A percentile compares a stretch with the other conserved stretches of the same genome.
These are phyloP conservation scores for Tylopilus vinaceipallidus DNA, from an alignment of 768 basidiomycete species.

Conservation along the genomic window DNA sequence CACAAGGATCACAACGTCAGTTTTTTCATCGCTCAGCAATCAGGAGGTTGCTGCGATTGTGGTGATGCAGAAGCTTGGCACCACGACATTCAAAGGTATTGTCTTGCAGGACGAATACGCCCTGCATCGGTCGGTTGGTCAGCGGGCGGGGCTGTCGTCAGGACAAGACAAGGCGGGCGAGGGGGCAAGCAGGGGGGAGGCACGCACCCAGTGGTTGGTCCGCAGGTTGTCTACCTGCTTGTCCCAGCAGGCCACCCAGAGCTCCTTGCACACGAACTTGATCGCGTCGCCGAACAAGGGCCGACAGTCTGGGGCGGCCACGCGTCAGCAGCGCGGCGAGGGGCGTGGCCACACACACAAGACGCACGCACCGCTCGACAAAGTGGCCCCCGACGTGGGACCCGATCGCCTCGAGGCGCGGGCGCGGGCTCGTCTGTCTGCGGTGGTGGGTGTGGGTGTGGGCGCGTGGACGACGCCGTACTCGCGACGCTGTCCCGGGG, in stretches of 20 bases:
- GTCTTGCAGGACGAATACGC: constrained; percentile 92
- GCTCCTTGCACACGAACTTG: constrained; percentile 95
- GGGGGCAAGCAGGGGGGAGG: not conserved
- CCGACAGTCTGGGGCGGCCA: constrained; percentile 64
- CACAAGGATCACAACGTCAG: constrained; percentile 88
- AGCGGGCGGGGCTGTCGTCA: too few species aligned
- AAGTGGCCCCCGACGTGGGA: constrained; percentile 84
- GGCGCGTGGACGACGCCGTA: constrained; percentile 17
- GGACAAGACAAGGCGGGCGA: too few species aligned
- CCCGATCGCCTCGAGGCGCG: constrained; percentile 79
- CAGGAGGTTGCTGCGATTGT: constrained; percentile 84
- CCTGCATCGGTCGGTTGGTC: too few species aligned
- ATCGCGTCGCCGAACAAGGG: constrained; percentile 77
- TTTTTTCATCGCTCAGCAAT: constrained; percentile 91
- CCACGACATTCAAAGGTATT: constrained; percentile 70
- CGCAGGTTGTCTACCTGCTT: constrained; percentile 95
- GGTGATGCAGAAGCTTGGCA: constrained; percentile 78
- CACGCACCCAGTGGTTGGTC: constrained; percentile 85
- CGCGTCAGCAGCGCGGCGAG: too few species aligned
- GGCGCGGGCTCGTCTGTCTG: constrained; percentile 64
- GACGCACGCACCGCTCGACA: constrained; percentile 64
- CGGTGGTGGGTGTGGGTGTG: not conserved
- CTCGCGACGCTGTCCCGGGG: constrained; percentile 38
- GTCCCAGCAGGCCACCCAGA: constrained; percentile 91
- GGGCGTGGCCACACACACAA: too few species aligned